A percentile compares a stretch with the other conserved stretches of the same genome.
Conservation (phyloP, 2,329 filamentous ascomycete species). For the Neopestalotiopsis sp. region DNA sequence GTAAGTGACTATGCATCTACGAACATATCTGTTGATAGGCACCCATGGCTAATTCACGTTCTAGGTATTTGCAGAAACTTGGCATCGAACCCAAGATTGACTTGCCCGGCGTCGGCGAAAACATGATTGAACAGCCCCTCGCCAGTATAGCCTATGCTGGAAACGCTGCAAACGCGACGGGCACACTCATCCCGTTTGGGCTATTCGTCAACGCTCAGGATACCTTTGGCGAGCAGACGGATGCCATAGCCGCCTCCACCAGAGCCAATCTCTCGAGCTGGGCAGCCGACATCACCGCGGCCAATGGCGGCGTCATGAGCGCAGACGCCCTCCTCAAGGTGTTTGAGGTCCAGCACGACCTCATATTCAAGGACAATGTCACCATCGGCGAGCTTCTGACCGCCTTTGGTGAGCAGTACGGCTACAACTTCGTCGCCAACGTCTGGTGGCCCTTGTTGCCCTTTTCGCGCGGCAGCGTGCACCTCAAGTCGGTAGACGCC, state of each 20-base stretch:
- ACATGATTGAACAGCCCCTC: constrained; percentile 56
- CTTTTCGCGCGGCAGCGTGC: constrained; percentile 45
- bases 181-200: constrained; percentile 32
- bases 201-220: constrained; percentile 40
- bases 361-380: constrained; percentile 50
- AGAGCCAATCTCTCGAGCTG: constrained; percentile 33
- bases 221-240: constrained; percentile 36
- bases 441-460: constrained; percentile 44
- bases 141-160: constrained; percentile 30
- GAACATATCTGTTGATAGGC: not conserved
- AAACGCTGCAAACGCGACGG: constrained; percentile 23
- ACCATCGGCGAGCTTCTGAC: constrained; percentile 54
- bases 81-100: constrained; percentile 49
- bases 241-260: constrained; percentile 30
- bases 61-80: constrained; percentile 43
- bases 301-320: constrained; percentile 32
- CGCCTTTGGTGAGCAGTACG: constrained; percentile 21
- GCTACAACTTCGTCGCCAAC: constrained; percentile 38
- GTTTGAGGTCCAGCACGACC: constrained; percentile 49
- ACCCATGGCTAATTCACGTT: constrained; percentile 7
- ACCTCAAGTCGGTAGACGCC: constrained; percentile 42
- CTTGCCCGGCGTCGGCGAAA: constrained; percentile 56
- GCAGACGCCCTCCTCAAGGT: constrained; percentile 42
- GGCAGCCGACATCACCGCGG: constrained; percentile 34
- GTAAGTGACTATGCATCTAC: constrained; percentile 21